Base-by-base conservation (phyloP, 148 eudicot genomes). In the Diospyros kaki region DNA sequence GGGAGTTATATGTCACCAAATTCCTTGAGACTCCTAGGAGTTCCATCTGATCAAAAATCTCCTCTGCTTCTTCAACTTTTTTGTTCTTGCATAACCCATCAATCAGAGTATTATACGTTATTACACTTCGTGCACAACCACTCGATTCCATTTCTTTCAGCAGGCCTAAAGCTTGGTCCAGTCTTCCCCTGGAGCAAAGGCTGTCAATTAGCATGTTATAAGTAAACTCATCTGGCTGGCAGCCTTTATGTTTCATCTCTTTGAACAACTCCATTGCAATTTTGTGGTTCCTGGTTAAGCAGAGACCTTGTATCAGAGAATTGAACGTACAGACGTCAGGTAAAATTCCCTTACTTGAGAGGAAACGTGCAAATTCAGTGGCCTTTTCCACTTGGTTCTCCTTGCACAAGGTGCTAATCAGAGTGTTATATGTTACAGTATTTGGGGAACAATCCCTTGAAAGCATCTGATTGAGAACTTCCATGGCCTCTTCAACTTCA, bases 11-110 rank as follows among this genome's bases (percentile, higher is more conserved):
- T 1, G 97, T 95, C 51, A 84, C 87, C 77, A 78, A 64, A 81
- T 84, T 89, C 75, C 96, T 87, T 5, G 98, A 92, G 50, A 95
- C 84, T 67, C 98, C 97, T 64, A 79, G 92, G 13, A 92, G 79
- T 80, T 95, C 98, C 97, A 95, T 95, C 73, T 91, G 96, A 81
- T 92, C 96, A 52, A 95, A 95, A 46, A 95, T 80, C 85, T 92
- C 98, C 81, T 89, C 97, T 6, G 97, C 98, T 66, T 90, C 94
- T 83, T 89, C 96, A 58, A 90, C 85, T 83, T 84, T 87, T 75
- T 81, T 85, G 81, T 85, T 90, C 75, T 89, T 95, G 86, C 97
- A 95, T 51, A 92, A 83, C 40, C 93, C 98, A 2, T 86, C 90
- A 71, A 95, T 95, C 44, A 95, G 83, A 46, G 90, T 92, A 67